Percentiles rank a stretch among this genome's conserved stretches.
Conservation (phyloP, 2,329 filamentous ascomycete genomes). For the Ascochyta koolunga region DNA sequence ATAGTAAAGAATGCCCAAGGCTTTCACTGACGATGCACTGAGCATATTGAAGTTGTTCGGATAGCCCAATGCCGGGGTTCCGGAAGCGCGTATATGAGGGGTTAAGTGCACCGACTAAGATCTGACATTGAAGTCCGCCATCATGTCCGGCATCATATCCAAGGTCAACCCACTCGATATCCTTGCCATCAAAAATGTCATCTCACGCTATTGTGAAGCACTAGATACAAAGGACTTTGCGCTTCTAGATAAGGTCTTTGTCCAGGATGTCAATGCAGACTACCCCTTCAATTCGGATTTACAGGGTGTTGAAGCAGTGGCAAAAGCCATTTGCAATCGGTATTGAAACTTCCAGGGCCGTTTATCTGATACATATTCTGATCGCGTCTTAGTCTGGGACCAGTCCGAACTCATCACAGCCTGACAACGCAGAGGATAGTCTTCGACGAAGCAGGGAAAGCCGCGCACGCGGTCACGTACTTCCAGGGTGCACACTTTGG, state of each 20-base stretch:
- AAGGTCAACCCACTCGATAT: constrained; percentile 32
- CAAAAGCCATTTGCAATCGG: constrained; percentile 44
- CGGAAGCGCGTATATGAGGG: not conserved
- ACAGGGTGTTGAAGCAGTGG: constrained; percentile 43
- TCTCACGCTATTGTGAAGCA: constrained; percentile 53
- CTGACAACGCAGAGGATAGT: constrained; percentile 52
- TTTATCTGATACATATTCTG: not conserved
- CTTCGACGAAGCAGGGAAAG: constrained; percentile 36
- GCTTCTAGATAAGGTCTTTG: constrained; percentile 50
- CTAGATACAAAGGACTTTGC: constrained; percentile 51
- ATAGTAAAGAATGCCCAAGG: not conserved
- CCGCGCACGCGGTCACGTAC: constrained; percentile 48
- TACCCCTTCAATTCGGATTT: constrained; percentile 49
- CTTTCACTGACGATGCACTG: not conserved
- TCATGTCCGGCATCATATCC: constrained; percentile 24
- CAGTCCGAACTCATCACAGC: constrained; percentile 51
- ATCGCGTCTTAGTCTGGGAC: constrained; percentile 41
- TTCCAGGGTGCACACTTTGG: constrained; percentile 54
- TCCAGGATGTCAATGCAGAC: constrained; percentile 46
- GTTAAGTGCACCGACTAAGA: not conserved
- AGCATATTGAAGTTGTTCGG: not conserved
- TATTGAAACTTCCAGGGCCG: constrained; percentile 4
- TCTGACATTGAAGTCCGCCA: not conserved
- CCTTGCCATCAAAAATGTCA: constrained; percentile 51
- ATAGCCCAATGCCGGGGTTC: constrained; percentile 7